Base-by-base conservation (phyloP, 768 basidiomycete species). In the Suillus discolor region DNA sequence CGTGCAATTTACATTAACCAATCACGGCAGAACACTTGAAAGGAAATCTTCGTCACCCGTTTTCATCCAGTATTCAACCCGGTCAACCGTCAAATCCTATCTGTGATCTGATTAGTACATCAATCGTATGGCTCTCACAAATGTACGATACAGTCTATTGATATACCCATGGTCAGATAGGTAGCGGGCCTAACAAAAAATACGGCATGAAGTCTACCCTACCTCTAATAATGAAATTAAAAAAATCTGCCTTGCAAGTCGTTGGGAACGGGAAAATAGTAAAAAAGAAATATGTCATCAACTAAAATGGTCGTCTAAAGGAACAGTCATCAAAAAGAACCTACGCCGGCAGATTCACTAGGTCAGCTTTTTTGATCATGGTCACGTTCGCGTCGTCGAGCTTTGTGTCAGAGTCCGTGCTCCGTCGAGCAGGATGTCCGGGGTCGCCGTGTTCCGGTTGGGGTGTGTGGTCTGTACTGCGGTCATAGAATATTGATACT, bases 401-500 rank as follows among this genome's bases (percentile, higher is more conserved):
- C 20, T 55, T 55, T 55, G n/a, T 34, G 34, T 36, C 31, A 34
- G 12, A 34, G 18, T 4, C 20, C 34, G 11, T 20, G 54, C 34
- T n/a, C 5, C 20, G 31, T 34, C n/a, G 54, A 20, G 34, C 54
- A n/a, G 31, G 31, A n/a, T 62, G 5, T 8, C 6, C 7, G 34
- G 28, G 28, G 36, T 54, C 49, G 11, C 60, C 57, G 2, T 3
- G 7, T 42, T 54, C 61, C 18, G 67, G 45, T 53, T 63, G 64
- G 12, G 31, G 57, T 18, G n/a, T 49, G 1, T 59, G 59, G 31
- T 68, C 68, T 31, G 75, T 67, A 11, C 51, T 69, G 7, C 49
- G 74, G 15, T 62, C 59, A 67, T 80, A 82, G 31, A 31, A 31
- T 31, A 31, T 31, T 31, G 31, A 31, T 31, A 31, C 31, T 31